A percentile compares a stretch with the other conserved stretches of the same genome.
These are phyloP conservation scores for Claviceps pazoutovae DNA, from an alignment of 2,329 filamentous ascomycete genomes.

Conservation along the genomic window DNA sequence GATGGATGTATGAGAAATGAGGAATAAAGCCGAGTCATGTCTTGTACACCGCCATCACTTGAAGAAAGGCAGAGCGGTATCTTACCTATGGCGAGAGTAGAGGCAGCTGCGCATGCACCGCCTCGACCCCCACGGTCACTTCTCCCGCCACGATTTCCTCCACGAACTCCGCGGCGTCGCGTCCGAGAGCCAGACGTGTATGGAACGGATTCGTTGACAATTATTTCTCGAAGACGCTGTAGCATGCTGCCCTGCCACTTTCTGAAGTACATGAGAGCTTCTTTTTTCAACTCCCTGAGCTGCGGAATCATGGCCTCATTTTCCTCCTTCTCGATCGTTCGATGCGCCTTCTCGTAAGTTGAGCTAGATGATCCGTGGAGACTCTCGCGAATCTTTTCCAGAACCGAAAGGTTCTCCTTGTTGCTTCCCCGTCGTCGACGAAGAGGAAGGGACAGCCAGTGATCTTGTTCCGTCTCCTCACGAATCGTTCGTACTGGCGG, in stretches of 20 bases:
- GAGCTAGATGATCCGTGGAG: conserved; percentile 6
- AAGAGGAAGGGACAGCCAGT: conserved; percentile 23
- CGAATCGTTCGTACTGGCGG: conserved; percentile 21
- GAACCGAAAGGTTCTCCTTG: conserved; percentile 11
- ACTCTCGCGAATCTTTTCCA: conserved; percentile 4
- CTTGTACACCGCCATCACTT: not conserved
- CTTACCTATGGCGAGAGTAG: conserved; percentile 24
- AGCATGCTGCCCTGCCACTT: conserved; percentile 66
- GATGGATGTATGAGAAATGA: not conserved
- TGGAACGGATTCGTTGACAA: conserved; percentile 29
- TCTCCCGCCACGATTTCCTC: conserved; percentile 12
- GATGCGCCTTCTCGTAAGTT: conserved; percentile 14
- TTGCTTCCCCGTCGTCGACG: conserved; percentile 10
- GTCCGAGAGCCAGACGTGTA: conserved; percentile 16
- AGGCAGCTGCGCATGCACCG: conserved; percentile 12
- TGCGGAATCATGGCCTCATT: conserved; percentile 25
- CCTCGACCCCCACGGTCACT: conserved; percentile 20
- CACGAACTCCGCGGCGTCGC: conserved; percentile 16
- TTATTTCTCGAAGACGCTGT: conserved; percentile 55
- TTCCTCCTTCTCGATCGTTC: conserved; percentile 19
- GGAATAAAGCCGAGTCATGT: not conserved
- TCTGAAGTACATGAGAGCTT: conserved; percentile 57
- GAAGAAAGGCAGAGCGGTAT: not conserved
- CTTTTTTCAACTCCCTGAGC: conserved; percentile 53
- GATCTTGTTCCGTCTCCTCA: conserved; percentile 17